Evolutionary conservation across 2,329 filamentous ascomycete genomes (phyloP), one percentile per base, ranked within the genome.

Genomic region (Daldinia eschscholtzii): DNA sequence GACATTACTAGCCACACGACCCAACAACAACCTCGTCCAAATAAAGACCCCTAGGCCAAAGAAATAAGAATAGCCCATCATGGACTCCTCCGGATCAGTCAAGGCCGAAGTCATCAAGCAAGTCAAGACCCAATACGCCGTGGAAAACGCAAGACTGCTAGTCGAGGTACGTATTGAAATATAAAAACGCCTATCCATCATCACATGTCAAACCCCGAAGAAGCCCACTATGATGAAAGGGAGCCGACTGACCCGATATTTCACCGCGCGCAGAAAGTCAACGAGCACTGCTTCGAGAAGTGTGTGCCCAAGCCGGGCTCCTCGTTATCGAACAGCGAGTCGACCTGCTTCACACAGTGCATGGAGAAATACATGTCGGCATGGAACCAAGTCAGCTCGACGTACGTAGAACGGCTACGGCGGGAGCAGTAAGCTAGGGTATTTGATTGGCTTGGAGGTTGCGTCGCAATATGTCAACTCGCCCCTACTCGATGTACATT

Each of bases 311-410:
- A 91, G 76, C 91, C 92, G 61, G 90, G 91, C 65, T 80, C 85
- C 57, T 89, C 88, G 61, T 82, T 94, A 63, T 90, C 89, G 57
- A 87, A 85, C 80, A 81, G 86, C 80, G 92, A 95, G 80, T 84
- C 89, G 77, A 84, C 87, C 23, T 95, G 92, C 83, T 86, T 92
- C 77, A 92, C 87, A 20, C 85, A 87, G 68, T 95, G 92, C 84
- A 92, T 94, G 88, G 92, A 94, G 76, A 94, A 94, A 81, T 95
- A 94, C 85, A 93, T 94, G 85, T 83, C 86, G 35, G 87, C 91
- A 10, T 95, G 92, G 92, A 94, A 94, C 82, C 83, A 87, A 70
- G 89, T 93, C 76, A 92, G 90, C 82, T 80, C 85, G 55, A 85
- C 89, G 44, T 93, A 93, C 79, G 87, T 93, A 76, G 80, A 81